These are phyloP conservation scores for Pneumocystis wakefieldiae DNA, from an alignment of 1,139 yeast genomes.

Conservation along the genomic window DNA sequence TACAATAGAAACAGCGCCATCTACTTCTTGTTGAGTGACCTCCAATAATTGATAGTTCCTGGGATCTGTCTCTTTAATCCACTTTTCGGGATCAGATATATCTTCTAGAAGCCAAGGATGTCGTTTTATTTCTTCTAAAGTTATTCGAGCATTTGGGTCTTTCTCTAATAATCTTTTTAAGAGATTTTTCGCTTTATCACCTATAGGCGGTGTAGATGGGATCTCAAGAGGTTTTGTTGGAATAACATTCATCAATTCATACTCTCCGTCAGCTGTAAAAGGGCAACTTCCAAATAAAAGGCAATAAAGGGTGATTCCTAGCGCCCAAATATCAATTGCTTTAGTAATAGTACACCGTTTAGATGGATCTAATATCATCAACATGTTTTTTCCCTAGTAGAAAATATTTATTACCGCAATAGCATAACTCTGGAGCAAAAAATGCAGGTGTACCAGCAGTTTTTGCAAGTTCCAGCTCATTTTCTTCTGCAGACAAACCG, in stretches of 20 bases:
- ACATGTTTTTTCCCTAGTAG: slow-evolving; percentile 11
- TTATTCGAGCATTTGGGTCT: slow-evolving; percentile 53
- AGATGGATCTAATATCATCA: slow-evolving; percentile 12
- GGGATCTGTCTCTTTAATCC: slow-evolving; percentile 16
- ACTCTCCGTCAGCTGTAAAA: slow-evolving; percentile 78
- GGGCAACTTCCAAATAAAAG: slow-evolving; percentile 79
- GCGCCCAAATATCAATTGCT: slow-evolving; percentile 91
- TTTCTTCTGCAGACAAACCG: slow-evolving; percentile 27
- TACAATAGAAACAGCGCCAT: slow-evolving; percentile 43
- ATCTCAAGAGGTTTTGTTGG: slow-evolving; percentile 46
- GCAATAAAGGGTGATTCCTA: slow-evolving; percentile 86
- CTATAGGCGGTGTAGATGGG: slow-evolving; percentile 33
- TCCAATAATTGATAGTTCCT: slow-evolving; percentile 32
- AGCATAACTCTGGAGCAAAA: slow-evolving; percentile 63
- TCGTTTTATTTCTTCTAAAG: slow-evolving; percentile 54
- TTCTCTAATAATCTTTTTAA: slow-evolving; percentile 50
- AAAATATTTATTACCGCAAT: slow-evolving; percentile 23
- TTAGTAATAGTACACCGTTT: slow-evolving; percentile 42
- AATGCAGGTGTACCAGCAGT: slow-evolving; percentile 89
- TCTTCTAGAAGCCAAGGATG: slow-evolving; percentile 68
- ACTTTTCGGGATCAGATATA: slow-evolving; percentile 28
- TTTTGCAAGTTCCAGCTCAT: slow-evolving; percentile 67
- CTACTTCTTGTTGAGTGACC: slow-evolving; percentile 54
- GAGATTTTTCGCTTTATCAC: slow-evolving; percentile 44
- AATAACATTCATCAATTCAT: slow-evolving; percentile 71